Evolutionary conservation across 2,329 filamentous ascomycete species (phyloP).

Genomic region (Cladosporium phlei): DNA sequence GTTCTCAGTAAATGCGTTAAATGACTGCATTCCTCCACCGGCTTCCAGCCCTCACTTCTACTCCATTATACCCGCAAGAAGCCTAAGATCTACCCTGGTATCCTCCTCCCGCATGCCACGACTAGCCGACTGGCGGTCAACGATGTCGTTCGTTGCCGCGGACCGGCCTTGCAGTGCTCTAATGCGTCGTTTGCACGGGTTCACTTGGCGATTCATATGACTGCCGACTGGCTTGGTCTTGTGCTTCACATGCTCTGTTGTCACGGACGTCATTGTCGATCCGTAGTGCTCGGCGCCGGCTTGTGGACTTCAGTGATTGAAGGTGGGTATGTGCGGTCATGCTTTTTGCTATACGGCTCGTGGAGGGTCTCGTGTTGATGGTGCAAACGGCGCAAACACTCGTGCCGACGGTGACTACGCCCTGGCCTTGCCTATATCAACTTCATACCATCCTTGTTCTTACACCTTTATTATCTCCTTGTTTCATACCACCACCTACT

Average conservation of each 20-base stretch:
- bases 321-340: background rate
- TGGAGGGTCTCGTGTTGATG: background rate
- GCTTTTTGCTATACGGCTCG: constrained; percentile 5
- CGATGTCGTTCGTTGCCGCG: background rate
- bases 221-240: background rate
- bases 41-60: background rate
- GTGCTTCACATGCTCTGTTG: background rate
- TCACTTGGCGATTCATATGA: constrained; percentile 6
- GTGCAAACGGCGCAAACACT: background rate
- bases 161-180: background rate
- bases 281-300: background rate
- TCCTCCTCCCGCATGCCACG: too few species aligned
- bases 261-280: constrained; percentile 9
- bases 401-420: background rate
- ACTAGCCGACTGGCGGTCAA: too few species aligned
- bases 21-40: background rate
- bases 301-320: constrained; percentile 11
- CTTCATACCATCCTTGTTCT: background rate
- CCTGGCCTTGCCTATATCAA: constrained; percentile 4
- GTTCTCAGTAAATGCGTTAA: background rate
- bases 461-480: background rate
- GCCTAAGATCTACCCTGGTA: too few species aligned
- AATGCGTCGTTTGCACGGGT: background rate
- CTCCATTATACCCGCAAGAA: too few species aligned
- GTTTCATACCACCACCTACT: background rate